Evolutionary conservation across 495 filamentous ascomycete genomes (phyloP).

Genomic region (Hypoxylon rickii): DNA sequence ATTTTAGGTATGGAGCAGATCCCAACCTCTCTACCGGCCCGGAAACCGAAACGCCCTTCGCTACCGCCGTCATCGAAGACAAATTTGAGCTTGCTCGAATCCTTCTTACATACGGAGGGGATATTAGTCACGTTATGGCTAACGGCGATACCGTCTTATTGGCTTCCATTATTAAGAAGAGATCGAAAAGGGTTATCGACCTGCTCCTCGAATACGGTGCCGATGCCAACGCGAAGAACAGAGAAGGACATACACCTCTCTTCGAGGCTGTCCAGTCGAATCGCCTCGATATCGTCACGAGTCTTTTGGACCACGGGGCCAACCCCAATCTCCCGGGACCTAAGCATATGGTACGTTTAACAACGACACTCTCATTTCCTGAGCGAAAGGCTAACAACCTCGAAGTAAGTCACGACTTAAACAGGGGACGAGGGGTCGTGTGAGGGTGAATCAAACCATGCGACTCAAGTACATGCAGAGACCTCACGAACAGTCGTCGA

Average conservation of each 20-base stretch:
- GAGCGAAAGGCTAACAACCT: constrained; percentile 3
- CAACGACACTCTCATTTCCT: too few species aligned
- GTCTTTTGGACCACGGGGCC: constrained; percentile 55
- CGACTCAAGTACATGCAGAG: too few species aligned
- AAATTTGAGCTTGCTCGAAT: constrained; percentile 50
- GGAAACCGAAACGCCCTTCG: constrained; percentile 49
- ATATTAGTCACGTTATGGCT: constrained; percentile 45
- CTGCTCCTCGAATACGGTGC: constrained; percentile 53
- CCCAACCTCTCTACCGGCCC: constrained; percentile 48
- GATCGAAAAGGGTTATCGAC: constrained; percentile 47
- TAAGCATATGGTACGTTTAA: constrained; percentile 48
- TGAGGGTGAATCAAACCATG: too few species aligned
- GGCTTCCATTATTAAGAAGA: constrained; percentile 51
- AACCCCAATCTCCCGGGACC: constrained; percentile 55
- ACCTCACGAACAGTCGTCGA: too few species aligned
- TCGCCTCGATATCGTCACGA: constrained; percentile 48
- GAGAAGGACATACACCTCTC: constrained; percentile 55
- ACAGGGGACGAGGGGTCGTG: too few species aligned
- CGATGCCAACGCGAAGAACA: constrained; percentile 57
- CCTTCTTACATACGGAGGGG: constrained; percentile 54
- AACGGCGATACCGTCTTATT: constrained; percentile 55
- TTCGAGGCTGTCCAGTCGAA: constrained; percentile 48
- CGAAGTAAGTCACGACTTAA: constrained; percentile 11
- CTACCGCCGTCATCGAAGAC: constrained; percentile 40
- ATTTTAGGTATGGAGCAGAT: constrained; percentile 50